A percentile compares a stretch with the other conserved stretches of the same genome.
phyloP scores from a whole-genome alignment of 2,329 filamentous ascomycete genomes.

The Colletotrichum plurivorum region DNA sequence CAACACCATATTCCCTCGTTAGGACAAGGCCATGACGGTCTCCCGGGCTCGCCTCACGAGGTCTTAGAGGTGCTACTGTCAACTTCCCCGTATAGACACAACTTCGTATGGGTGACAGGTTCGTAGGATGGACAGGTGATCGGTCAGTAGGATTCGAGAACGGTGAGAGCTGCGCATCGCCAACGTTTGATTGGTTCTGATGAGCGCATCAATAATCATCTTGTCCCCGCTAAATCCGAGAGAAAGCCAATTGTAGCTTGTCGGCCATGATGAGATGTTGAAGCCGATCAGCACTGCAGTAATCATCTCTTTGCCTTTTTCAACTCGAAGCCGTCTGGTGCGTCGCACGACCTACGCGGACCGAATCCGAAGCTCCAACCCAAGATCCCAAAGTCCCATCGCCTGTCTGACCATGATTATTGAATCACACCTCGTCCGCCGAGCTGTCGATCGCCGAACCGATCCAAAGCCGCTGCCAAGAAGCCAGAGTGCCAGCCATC shows the following conservation, averaged over 20 bases:
- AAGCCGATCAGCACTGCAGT: background rate
- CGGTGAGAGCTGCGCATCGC: background rate
- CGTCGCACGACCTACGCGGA: too few species aligned
- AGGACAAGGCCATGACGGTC: too few species aligned
- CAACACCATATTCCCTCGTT: too few species aligned
- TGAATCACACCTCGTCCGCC: background rate
- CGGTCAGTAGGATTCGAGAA: background rate
- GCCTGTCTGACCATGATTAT: background rate
- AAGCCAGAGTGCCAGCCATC: background rate
- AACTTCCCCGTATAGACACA: too few species aligned
- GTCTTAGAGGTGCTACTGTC: too few species aligned
- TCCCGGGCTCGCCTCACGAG: too few species aligned
- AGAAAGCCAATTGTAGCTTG: too few species aligned
- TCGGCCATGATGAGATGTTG: too few species aligned
- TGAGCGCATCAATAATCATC: background rate
- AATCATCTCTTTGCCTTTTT: background rate
- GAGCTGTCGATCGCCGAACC: background rate
- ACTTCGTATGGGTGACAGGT: too few species aligned
- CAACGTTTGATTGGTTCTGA: background rate
- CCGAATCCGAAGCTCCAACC: too few species aligned
- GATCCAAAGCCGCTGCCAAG: slow-evolving; percentile 10
- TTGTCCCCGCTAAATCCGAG: background rate
- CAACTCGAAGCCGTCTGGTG: background rate
- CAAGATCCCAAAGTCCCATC: slow-evolving; percentile 3
- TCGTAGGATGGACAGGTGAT: background rate